Conservation (phyloP, 2,329 filamentous ascomycete species). For the Fusarium pseudonygamai region DNA sequence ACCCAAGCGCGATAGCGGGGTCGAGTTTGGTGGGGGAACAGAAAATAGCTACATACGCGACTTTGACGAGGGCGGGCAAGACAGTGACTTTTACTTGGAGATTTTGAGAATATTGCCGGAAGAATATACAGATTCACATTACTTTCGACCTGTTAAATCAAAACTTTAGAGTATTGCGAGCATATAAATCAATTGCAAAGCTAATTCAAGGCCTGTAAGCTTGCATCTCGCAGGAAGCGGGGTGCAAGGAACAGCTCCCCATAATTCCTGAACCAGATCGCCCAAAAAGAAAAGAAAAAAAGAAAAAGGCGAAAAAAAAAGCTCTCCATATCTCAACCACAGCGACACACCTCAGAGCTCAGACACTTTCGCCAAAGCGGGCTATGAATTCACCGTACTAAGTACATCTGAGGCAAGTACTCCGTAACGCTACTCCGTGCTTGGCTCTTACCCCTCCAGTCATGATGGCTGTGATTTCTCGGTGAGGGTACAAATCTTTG, state of each 20-base stretch:
- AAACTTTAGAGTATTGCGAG: background rate
- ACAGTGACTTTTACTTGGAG: constrained; percentile 6
- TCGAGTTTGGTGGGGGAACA: constrained; percentile 34
- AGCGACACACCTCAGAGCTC: background rate
- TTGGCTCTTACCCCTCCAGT: constrained; percentile 23
- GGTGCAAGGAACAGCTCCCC: constrained; percentile 37
- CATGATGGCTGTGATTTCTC: constrained; percentile 31
- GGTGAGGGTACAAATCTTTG: constrained; percentile 34
- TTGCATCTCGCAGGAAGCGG: constrained; percentile 29
- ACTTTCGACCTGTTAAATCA: rapidly evolving
- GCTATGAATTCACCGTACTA: constrained; percentile 31
- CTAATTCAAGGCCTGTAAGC: background rate
- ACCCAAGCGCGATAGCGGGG: constrained; percentile 30
- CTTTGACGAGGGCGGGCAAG: constrained; percentile 22
- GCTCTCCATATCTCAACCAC: constrained; percentile 25
- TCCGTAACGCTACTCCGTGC: constrained; percentile 34
- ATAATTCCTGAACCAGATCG: constrained; percentile 38
- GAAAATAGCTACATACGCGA: constrained; percentile 32
- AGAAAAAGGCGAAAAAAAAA: background rate
- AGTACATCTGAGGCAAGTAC: constrained; percentile 34
- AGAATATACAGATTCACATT: rapidly evolving
- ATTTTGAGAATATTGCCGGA: background rate
- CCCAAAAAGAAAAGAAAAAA: constrained; percentile 22
- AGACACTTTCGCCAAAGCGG: constrained; percentile 15
- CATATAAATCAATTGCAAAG: background rate